Conservation (phyloP, 2,329 filamentous ascomycete genomes). For the Phialophora macrospora region DNA sequence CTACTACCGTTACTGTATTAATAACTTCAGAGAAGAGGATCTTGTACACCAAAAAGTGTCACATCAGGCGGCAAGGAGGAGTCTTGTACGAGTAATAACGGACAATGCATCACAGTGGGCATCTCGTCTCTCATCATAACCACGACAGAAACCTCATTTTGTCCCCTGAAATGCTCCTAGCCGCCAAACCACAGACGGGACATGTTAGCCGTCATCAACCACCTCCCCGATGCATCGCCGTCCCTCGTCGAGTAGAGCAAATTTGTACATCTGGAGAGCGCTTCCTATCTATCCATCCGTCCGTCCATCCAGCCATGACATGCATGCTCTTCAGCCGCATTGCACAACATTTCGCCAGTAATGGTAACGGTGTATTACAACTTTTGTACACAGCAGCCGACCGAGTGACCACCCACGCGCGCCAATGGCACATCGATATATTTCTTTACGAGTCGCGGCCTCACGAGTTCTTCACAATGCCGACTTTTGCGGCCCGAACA, state of each 20-base stretch:
- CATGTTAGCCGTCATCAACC: slow-evolving; percentile 36
- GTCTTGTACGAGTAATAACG: not conserved
- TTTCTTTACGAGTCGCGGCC: not conserved
- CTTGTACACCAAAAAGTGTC: not conserved
- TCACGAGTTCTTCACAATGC: slow-evolving; percentile 82
- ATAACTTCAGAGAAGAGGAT: not conserved
- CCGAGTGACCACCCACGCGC: not conserved
- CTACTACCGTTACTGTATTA: not conserved
- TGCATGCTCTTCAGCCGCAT: not conserved
- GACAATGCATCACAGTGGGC: not conserved
- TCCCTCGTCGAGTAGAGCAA: not conserved
- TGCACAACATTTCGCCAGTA: not conserved
- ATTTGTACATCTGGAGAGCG: not conserved
- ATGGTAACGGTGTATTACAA: not conserved
- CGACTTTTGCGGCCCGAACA: slow-evolving; percentile 90
- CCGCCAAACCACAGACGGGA: slow-evolving; percentile 22
- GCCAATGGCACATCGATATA: not conserved
- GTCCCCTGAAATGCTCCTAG: not conserved
- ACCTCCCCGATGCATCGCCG: not conserved
- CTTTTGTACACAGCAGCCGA: not conserved
- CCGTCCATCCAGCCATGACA: not conserved
- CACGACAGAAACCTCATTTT: not conserved
- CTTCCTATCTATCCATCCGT: not conserved
- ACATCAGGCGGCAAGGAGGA: not conserved
- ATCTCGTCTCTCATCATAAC: not conserved